phyloP scores from a whole-genome alignment of 305 asterid species.

The Rubia peregrina region DNA sequence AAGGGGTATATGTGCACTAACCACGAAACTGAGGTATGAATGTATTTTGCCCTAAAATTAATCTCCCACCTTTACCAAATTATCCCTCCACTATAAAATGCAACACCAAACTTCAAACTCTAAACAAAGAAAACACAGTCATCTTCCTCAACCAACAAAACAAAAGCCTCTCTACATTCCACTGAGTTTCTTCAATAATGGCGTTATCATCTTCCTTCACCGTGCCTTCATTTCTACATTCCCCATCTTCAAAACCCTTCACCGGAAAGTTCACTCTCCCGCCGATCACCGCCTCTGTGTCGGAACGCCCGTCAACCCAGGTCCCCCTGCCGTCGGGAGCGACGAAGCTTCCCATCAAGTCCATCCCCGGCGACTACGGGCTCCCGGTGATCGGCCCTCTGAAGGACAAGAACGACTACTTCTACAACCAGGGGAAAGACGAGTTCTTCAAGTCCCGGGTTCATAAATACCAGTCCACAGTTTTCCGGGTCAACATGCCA shows the following conservation, averaged over 20 bases:
- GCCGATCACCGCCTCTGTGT: slow-evolving; percentile 12
- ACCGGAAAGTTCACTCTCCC: slow-evolving; percentile 2
- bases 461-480: slow-evolving; percentile 54
- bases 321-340: not conserved
- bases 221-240: slow-evolving; percentile 22
- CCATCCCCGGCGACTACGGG: slow-evolving; percentile 74
- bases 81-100: not conserved
- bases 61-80: not conserved
- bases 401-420: slow-evolving; percentile 67
- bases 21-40: no score
- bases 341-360: slow-evolving; percentile 36
- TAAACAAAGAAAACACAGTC: not conserved
- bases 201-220: slow-evolving; percentile 32
- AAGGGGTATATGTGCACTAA: no score
- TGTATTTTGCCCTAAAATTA: not conserved
- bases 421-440: slow-evolving; percentile 73
- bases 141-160: not conserved
- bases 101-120: not conserved
- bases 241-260: slow-evolving; percentile 15
- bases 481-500: slow-evolving; percentile 75
- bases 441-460: slow-evolving; percentile 67
- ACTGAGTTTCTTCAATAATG: slow-evolving; percentile 23
- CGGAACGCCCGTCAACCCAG: not conserved
- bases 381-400: slow-evolving; percentile 60
- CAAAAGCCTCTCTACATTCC: not conserved